Conservation (phyloP, 306 rosid species). For the Cucurbita pepo region DNA sequence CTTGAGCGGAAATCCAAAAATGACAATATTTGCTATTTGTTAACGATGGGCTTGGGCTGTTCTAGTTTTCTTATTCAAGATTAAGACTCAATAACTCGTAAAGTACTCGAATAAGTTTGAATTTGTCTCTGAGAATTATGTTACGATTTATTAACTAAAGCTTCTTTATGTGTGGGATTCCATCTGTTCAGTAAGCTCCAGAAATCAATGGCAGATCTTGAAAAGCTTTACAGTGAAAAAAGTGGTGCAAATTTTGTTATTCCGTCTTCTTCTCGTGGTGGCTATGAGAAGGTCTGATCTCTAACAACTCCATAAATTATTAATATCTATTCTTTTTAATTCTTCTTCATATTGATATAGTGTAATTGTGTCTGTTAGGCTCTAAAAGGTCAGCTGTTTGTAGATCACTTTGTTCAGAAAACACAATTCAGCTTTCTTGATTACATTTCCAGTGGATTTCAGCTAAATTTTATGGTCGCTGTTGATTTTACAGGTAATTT, state of each 20-base stretch:
- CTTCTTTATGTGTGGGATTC: not conserved
- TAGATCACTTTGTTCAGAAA: slow-evolving; percentile 52
- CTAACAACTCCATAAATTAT: not conserved
- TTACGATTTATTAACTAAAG: not conserved
- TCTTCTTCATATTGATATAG: not conserved
- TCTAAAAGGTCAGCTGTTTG: slow-evolving; percentile 65
- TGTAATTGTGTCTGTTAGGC: slow-evolving; percentile 18
- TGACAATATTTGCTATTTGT: no score
- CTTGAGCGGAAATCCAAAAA: no score
- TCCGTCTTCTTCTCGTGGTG: slow-evolving; percentile 20
- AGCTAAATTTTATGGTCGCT: slow-evolving; percentile 88
- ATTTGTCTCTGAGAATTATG: not conserved
- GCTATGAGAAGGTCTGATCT: slow-evolving; percentile 45
- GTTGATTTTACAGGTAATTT: slow-evolving; percentile 70
- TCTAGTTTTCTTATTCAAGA: no score
- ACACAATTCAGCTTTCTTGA: slow-evolving; percentile 65
- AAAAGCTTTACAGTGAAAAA: slow-evolving; percentile 32
- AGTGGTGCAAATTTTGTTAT: slow-evolving; percentile 28
- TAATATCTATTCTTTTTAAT: not conserved
- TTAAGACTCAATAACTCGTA: not conserved
- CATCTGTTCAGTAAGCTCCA: slow-evolving; percentile 39
- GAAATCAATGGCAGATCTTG: slow-evolving; percentile 57
- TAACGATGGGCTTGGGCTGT: no score
- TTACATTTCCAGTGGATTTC: slow-evolving; percentile 75
- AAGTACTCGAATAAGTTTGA: not conserved